Evolutionary conservation across 225 moss, liverwort and hornwort species (phyloP).

Genomic region (Sphagnum contortum): DNA sequence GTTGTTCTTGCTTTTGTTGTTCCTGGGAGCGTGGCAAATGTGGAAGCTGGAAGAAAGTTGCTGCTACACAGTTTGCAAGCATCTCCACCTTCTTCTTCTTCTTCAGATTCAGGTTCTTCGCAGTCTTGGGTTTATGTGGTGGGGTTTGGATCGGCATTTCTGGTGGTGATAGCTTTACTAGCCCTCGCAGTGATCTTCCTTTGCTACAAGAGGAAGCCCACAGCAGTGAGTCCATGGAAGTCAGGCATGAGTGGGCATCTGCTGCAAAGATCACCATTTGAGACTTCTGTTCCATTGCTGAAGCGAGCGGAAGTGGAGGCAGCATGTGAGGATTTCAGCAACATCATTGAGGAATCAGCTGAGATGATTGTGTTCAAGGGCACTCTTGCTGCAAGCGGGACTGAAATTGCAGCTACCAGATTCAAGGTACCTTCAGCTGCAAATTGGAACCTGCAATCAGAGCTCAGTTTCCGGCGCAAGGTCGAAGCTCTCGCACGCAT

Average conservation of each 20-base stretch:
- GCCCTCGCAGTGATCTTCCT: conserved; percentile 25
- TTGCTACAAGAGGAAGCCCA: conserved; percentile 26
- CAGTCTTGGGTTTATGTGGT: conserved; percentile 13
- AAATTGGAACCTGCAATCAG: conserved; percentile 49
- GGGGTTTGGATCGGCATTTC: conserved; percentile 31
- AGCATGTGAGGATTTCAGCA: conserved; percentile 94
- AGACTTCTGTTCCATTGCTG: conserved; percentile 42
- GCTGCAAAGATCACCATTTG: conserved; percentile 20
- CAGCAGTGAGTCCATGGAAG: conserved; percentile 60
- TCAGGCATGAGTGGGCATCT: conserved; percentile 61
- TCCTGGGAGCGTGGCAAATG: too few relatives aligned
- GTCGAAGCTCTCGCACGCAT: conserved; percentile 79
- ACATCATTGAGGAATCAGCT: conserved; percentile 54
- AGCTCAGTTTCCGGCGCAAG: conserved; percentile 60
- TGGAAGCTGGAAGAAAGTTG: too few relatives aligned
- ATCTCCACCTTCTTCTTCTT: too few relatives aligned
- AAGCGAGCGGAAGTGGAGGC: conserved; percentile 58
- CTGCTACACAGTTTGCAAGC: too few relatives aligned
- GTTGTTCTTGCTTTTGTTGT: too few relatives aligned
- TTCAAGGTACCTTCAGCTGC: conserved; percentile 30
- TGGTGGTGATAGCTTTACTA: conserved; percentile 25
- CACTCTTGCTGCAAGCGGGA: conserved; percentile 43
- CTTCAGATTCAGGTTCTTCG: not conserved
- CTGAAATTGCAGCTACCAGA: conserved; percentile 75
- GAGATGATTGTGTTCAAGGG: conserved; percentile 78